Evolutionary conservation across 345 rosid genomes (phyloP), one percentile per base, ranked within the genome.

Genomic region (Streptanthus diversifolius): DNA sequence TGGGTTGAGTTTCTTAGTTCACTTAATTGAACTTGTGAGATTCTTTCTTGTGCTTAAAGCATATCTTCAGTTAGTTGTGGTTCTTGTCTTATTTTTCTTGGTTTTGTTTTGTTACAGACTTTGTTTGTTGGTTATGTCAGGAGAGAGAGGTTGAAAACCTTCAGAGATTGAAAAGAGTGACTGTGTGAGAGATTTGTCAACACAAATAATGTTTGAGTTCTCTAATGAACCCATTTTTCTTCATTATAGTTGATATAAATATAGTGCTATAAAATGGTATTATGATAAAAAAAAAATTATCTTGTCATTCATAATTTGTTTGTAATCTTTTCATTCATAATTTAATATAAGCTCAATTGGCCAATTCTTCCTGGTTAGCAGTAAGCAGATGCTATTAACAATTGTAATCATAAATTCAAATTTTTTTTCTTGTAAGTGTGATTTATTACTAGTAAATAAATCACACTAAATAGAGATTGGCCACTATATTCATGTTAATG

Each of bases 1-100:
- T 75, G 79, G 79, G 74, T 60, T 41, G 63, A 75, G 74, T 75
- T 75, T 75, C 79, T 68, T 68, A 75, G 74, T 18, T 75, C 79
- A 13, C 69, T 75, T 75, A 75, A 68, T 75, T 75, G 79, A 74
- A n/a, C 79, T 75, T 60, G 33, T 75, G 79, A 68, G 69, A 43
- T 75, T 75, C 74, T 75, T 68, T 24, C 52, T 40, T 22, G 48
- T 75, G 48, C 37, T 75, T 59, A 75, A 68, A 43, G 30, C 73
- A 60, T 54, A 51, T 59, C 7, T 67, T n/a, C 68, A 75, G 1
- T 60, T 75, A 75, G 49, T 68, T 68, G 47, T 75, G 48, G 30
- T 68, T 68, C 79, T 75, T 68, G 68, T 68, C 48, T 75, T 68
- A 7, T 67, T 40, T 40, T 75, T 75, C 27, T 53, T 67, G 14